A percentile compares a stretch with the other conserved stretches of the same genome.
phyloP scores from a whole-genome alignment of 441 rosid genomes.

The Gossypium davidsonii region DNA sequence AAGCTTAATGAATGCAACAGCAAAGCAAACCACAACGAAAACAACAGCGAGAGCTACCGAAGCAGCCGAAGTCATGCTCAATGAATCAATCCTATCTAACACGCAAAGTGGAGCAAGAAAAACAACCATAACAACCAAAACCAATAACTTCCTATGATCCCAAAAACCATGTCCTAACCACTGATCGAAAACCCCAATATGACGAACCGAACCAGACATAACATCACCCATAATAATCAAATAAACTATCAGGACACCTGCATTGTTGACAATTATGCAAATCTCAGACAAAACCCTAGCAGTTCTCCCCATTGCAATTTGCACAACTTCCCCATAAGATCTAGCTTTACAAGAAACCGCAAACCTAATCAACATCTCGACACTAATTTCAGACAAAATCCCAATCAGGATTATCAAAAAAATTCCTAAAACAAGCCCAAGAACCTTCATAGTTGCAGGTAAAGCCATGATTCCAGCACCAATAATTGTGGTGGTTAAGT shows the following conservation, averaged over 20 bases:
- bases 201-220: constrained; percentile 80
- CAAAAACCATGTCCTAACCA: constrained; percentile 90
- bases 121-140: constrained; percentile 54
- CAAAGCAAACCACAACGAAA: constrained; percentile 71
- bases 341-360: constrained; percentile 64
- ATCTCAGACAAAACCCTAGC: constrained; percentile 75
- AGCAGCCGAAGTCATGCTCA: constrained; percentile 81
- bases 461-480: constrained; percentile 99
- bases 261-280: constrained; percentile 85
- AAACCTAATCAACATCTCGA: constrained; percentile 67
- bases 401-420: constrained; percentile 69
- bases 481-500: constrained; percentile 76
- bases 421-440: constrained; percentile 68
- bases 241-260: constrained; percentile 83
- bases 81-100: constrained; percentile 72
- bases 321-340: constrained; percentile 84
- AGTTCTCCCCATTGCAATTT: constrained; percentile 69
- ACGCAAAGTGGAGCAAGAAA: constrained; percentile 85
- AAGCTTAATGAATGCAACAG: constrained; percentile 67
- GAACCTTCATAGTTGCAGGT: constrained; percentile 94
- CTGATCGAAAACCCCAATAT: constrained; percentile 87
- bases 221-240: constrained; percentile 92
- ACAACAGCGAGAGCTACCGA: constrained; percentile 90
- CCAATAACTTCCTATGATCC: constrained; percentile 78
- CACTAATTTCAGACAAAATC: constrained; percentile 76